phyloP scores from a whole-genome alignment of 805 yeast species.

The Candida palmyrensis region DNA sequence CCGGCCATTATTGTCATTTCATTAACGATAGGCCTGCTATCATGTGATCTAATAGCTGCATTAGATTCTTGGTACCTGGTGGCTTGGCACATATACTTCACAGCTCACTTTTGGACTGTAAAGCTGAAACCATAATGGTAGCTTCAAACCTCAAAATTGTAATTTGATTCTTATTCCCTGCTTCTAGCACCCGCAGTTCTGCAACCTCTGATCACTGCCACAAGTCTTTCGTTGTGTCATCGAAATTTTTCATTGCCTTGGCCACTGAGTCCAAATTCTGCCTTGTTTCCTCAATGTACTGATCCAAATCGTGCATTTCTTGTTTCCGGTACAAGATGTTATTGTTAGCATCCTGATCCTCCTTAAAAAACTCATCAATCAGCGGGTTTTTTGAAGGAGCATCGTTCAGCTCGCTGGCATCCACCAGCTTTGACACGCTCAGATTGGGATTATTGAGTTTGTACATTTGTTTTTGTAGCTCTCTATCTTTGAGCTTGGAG shows the following conservation, averaged over 20 bases:
- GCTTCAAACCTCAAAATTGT: no score
- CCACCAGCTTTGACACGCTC: no score
- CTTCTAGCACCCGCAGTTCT: no score
- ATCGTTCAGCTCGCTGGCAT: slow-evolving; percentile 8
- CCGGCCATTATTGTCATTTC: no score
- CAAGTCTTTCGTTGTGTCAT: slow-evolving; percentile 36
- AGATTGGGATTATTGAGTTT: slow-evolving; percentile 19
- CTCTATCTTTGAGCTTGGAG: slow-evolving; percentile 13
- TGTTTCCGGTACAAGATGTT: slow-evolving; percentile 39
- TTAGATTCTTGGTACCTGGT: no score
- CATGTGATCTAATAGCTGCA: no score
- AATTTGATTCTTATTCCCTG: no score
- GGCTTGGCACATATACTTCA: no score
- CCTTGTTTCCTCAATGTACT: slow-evolving; percentile 46
- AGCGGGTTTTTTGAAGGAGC: slow-evolving; percentile 24
- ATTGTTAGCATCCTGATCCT: slow-evolving; percentile 10
- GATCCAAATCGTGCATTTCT: slow-evolving; percentile 47
- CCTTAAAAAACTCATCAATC: slow-evolving; percentile 20
- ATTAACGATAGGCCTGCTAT: no score
- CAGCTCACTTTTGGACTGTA: no score
- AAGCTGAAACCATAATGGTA: no score
- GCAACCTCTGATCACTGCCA: no score
- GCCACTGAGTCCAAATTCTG: slow-evolving; percentile 49
- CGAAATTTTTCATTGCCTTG: slow-evolving; percentile 43
- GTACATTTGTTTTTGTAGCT: slow-evolving; percentile 16